Evolutionary conservation across 192 early-diverging fungal species (phyloP).

Genomic region (Umbelopsis sp.): DNA sequence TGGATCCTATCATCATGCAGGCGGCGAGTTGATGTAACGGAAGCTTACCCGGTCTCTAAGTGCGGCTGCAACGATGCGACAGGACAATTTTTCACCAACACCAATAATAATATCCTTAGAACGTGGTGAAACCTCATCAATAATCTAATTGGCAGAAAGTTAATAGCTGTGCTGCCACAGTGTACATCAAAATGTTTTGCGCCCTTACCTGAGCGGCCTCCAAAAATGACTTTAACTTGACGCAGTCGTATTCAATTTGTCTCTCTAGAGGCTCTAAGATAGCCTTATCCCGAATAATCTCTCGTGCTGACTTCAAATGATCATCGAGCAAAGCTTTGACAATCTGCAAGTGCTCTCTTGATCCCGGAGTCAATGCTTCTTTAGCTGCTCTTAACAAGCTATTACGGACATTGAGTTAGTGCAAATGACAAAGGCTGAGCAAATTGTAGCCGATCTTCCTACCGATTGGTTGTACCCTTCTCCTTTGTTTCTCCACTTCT

Average conservation of each 20-base stretch:
- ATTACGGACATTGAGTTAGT: neutral
- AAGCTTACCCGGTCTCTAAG: conserved; percentile 53
- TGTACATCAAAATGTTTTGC: neutral
- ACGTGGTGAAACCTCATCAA: conserved; percentile 90
- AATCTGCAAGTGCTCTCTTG: conserved; percentile 63
- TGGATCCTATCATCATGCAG: neutral
- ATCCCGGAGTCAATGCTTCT: conserved; percentile 32
- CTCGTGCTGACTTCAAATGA: conserved; percentile 66
- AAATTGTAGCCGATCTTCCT: neutral
- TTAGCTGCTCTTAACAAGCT: conserved; percentile 50
- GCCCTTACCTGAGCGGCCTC: conserved; percentile 70
- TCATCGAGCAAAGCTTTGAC: conserved; percentile 74
- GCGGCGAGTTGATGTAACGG: neutral
- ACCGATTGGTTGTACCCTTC: conserved; percentile 85
- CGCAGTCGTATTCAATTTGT: conserved; percentile 73
- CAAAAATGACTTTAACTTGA: conserved; percentile 75
- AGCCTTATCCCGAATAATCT: conserved; percentile 46
- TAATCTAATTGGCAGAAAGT: conserved; percentile 51
- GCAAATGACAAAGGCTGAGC: neutral
- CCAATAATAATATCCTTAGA: conserved; percentile 91
- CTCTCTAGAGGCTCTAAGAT: conserved; percentile 45
- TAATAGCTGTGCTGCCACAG: neutral
- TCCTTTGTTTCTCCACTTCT: conserved; percentile 81
- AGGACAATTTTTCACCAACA: conserved; percentile 87
- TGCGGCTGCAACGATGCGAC: conserved; percentile 76